Evolutionary conservation across 495 filamentous ascomycete species (phyloP), one percentile per base, ranked within the genome.

Genomic region (Tuber indicum): DNA sequence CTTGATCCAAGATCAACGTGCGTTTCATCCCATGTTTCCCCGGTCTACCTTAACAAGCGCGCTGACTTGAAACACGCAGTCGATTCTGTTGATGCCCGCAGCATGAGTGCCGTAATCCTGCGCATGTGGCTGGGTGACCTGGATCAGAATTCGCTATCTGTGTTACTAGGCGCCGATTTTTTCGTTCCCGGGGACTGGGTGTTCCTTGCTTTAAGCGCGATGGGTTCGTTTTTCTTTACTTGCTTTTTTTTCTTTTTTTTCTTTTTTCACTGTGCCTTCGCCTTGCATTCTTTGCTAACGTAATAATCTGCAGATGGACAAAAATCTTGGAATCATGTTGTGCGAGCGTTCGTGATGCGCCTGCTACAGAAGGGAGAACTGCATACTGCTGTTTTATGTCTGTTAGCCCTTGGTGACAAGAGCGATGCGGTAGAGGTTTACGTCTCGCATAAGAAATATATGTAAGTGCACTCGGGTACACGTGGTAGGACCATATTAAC

Each of bases 351-450:
- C 84, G 94, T 97, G 36, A 93, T 97, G 86, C 91, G 94, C 75
- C 85, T 98, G 7, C 87, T 98, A 12, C 93, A 97, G 83, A 91
- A 91, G 79, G 94, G 93, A 62, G 96, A 99, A 81, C 88, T 98
- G 3, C 96, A 99, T 82, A 92, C 93, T 0, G 92, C 96, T 14
- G 93, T 93, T 41, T 92, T 96, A 14, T 93, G 97, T 77, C 88
- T 98, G 76, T 89, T 99, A 23, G 95, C 94, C 23, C 88, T 99
- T 81, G 96, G 94, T 12, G 95, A 98, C 81, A 88, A 91, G 78
- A 95, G 97, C 79, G 96, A 98, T 84, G 96, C 96, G 0, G 92
- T 99, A 77, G 96, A 98, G 83, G 92, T 98, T 47, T 99, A 99
- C 83, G 90, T 98, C 47, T 97, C 95, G 32, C 93, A 93, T 77